Conservation (phyloP, 1,139 yeast genomes). For the Kurtzmaniella quercitrusa region DNA sequence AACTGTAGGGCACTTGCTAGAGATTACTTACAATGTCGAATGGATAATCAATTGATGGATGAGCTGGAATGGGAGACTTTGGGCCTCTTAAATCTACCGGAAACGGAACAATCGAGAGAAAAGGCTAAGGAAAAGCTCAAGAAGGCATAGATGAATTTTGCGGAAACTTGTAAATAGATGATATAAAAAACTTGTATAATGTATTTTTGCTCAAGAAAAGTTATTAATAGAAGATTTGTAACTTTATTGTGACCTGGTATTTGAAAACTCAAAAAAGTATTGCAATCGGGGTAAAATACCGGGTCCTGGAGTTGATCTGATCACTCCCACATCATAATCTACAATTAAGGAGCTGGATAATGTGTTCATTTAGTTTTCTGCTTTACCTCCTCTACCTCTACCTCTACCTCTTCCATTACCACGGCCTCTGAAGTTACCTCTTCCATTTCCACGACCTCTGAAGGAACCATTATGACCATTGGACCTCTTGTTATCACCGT, state of each 20-base stretch:
- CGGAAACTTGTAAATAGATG: constrained; percentile 1
- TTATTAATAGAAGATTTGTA: too few relatives aligned
- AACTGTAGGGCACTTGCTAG: constrained; percentile 85
- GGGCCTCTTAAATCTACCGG: constrained; percentile 66
- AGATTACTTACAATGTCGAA: constrained; percentile 76
- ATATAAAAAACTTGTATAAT: not conserved
- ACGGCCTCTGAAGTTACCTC: constrained; percentile 23
- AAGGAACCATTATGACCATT: constrained; percentile 11
- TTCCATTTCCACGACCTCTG: constrained; percentile 22
- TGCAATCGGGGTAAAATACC: too few relatives aligned
- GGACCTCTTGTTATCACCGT: constrained; percentile 6
- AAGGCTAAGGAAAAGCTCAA: constrained; percentile 1
- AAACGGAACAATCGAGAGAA: constrained; percentile 6
- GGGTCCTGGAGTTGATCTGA: not conserved
- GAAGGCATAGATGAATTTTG: not conserved
- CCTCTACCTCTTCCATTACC: constrained; percentile 25
- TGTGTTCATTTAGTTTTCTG: not conserved
- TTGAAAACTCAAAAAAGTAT: too few relatives aligned
- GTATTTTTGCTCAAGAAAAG: not conserved
- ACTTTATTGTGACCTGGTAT: too few relatives aligned
- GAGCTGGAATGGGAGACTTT: constrained; percentile 75
- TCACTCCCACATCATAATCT: not conserved
- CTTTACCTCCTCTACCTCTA: constrained; percentile 18
- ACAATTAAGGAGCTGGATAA: too few relatives aligned
- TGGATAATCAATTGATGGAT: constrained; percentile 89